A percentile compares a stretch with the other conserved stretches of the same genome.
These are phyloP conservation scores for Metschnikowia noctiluminum DNA, from an alignment of 805 yeast species.

Conservation along the genomic window DNA sequence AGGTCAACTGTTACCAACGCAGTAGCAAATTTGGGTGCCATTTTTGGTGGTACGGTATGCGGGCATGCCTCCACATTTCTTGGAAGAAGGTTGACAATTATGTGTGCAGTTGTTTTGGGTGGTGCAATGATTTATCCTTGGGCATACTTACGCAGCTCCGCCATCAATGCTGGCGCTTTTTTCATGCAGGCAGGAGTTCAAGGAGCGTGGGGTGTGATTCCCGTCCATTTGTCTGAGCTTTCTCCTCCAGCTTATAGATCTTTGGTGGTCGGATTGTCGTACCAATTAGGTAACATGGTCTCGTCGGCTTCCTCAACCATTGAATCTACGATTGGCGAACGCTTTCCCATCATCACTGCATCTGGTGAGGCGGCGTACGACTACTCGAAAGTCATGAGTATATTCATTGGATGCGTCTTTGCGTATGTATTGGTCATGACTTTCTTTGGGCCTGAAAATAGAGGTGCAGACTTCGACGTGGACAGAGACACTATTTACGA, in stretches of 20 bases:
- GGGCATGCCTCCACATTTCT: conserved; percentile 37
- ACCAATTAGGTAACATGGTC: conserved; percentile 72
- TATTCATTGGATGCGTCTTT: conserved; percentile 64
- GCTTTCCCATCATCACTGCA: conserved; percentile 47
- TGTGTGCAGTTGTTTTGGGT: conserved; percentile 30
- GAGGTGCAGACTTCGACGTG: conserved; percentile 18
- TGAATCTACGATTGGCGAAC: conserved; percentile 58
- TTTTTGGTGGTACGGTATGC: conserved; percentile 44
- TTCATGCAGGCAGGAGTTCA: too few species aligned
- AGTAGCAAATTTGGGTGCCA: conserved; percentile 41
- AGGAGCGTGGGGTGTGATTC: conserved; percentile 75
- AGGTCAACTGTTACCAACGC: conserved; percentile 38
- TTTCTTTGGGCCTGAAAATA: conserved; percentile 56
- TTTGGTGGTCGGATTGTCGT: conserved; percentile 37
- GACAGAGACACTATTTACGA: conserved; percentile 16
- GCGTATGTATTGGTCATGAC: conserved; percentile 46
- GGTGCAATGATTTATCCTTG: conserved; percentile 41
- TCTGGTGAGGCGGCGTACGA: conserved; percentile 35
- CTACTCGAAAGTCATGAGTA: conserved; percentile 70
- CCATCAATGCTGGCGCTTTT: conserved; percentile 57
- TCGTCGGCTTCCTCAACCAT: conserved; percentile 71
- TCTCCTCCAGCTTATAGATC: conserved; percentile 29
- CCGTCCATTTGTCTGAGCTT: conserved; percentile 63
- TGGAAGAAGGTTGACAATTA: conserved; percentile 36
- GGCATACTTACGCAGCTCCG: conserved; percentile 22